Evolutionary conservation across 2,329 filamentous ascomycete species (phyloP).

Genomic region (Pseudogymnoascus sp.): DNA sequence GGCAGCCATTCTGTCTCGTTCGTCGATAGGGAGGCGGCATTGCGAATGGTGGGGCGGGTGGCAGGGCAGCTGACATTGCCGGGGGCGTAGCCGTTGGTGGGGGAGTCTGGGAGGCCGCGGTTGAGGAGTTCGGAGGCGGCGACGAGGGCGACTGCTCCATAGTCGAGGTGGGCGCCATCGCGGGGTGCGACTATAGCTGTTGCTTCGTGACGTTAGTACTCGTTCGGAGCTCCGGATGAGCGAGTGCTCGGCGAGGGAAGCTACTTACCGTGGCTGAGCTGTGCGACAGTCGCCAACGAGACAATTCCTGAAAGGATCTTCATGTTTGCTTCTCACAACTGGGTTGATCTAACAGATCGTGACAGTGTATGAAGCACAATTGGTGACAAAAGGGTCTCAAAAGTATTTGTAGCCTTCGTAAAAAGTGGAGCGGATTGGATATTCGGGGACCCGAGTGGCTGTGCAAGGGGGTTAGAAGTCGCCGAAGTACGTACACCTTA

Average conservation of each 20-base stretch:
- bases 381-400: background rate
- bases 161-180: slow-evolving; percentile 6
- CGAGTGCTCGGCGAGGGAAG: background rate
- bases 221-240: background rate
- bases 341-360: background rate
- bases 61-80: slow-evolving; percentile 60
- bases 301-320: background rate
- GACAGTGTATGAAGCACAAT: background rate
- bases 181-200: background rate
- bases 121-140: slow-evolving; percentile 18
- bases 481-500: background rate
- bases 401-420: background rate
- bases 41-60: slow-evolving; percentile 60
- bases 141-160: slow-evolving; percentile 22
- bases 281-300: background rate
- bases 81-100: slow-evolving; percentile 64
- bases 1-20: slow-evolving; percentile 70
- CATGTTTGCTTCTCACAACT: background rate
- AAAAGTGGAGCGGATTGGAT: background rate
- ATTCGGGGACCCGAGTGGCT: background rate
- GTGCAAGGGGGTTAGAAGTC: background rate
- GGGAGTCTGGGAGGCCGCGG: slow-evolving; percentile 28
- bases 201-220: background rate
- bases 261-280: background rate
- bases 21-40: slow-evolving; percentile 53